Conservation (phyloP, 2,329 filamentous ascomycete species). For the Emericellopsis cladophorae region DNA sequence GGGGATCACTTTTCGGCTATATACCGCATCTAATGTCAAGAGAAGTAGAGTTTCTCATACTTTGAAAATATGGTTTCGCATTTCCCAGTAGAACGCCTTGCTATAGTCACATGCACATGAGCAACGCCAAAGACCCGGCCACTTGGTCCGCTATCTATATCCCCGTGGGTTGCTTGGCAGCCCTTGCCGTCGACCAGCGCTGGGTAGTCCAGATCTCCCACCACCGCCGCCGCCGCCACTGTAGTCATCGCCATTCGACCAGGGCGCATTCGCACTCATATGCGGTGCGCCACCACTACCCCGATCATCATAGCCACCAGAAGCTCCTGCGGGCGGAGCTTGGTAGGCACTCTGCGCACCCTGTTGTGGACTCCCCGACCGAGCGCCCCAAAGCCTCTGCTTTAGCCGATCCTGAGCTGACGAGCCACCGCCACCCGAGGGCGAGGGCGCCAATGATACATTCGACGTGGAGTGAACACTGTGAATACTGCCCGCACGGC, state of each 20-base stretch:
- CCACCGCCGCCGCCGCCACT: conserved; percentile 22
- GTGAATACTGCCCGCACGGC: conserved; percentile 21
- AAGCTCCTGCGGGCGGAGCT: conserved; percentile 25
- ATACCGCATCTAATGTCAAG: too few species aligned
- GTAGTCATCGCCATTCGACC: conserved; percentile 28
- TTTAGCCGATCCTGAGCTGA: conserved; percentile 74
- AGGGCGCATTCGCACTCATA: conserved; percentile 32
- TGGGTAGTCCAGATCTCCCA: conserved; percentile 11
- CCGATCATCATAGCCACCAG: conserved; percentile 15
- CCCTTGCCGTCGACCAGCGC: conserved; percentile 21
- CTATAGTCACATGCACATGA: neutral
- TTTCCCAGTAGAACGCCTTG: neutral
- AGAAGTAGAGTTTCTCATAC: too few species aligned
- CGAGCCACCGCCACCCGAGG: conserved; percentile 11
- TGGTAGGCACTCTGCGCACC: conserved; percentile 30
- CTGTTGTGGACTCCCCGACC: conserved; percentile 41
- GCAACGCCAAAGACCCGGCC: neutral
- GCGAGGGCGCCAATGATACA: conserved; percentile 8
- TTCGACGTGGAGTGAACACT: conserved; percentile 16
- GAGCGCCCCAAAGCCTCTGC: conserved; percentile 53
- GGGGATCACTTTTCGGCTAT: neutral
- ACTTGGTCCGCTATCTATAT: conserved; percentile 14
- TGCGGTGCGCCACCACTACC: conserved; percentile 20
- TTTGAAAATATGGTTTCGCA: too few species aligned
- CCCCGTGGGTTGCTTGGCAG: conserved; percentile 32